These are phyloP conservation scores for Chrysopogon serrulatus DNA, from an alignment of 176 grass and related monocot genomes.

Conservation along the genomic window DNA sequence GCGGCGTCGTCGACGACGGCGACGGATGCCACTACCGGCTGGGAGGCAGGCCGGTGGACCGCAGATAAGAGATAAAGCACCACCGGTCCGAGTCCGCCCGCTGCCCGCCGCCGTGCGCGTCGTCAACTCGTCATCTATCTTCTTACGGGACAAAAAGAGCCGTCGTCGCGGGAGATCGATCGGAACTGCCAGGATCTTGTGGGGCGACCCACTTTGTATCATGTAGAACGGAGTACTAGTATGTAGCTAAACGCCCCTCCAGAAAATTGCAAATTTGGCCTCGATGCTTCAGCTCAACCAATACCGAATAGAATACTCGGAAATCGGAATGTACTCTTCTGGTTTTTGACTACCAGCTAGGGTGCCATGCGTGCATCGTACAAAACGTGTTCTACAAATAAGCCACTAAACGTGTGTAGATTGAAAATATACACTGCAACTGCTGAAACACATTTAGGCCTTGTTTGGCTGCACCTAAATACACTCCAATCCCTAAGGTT, in stretches of 20 bases:
- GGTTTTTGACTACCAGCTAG: no score
- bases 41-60: not conserved
- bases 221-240: not conserved
- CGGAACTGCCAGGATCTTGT: not conserved
- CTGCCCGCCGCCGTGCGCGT: not conserved
- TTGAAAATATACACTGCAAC: not conserved
- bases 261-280: no score
- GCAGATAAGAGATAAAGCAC: not conserved
- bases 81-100: not conserved
- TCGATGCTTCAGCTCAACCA: no score
- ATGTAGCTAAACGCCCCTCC: no score
- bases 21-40: not conserved
- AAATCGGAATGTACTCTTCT: not conserved
- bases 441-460: not conserved
- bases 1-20: not conserved
- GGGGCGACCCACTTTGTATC: not conserved
- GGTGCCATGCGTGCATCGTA: not conserved
- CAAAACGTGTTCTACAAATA: no score
- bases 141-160: slow-evolving; percentile 11
- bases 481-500: no score
- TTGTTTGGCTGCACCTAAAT: no score
- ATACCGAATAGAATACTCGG: no score
- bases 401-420: no score
- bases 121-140: no score
- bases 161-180: not conserved